A percentile compares a stretch with the other conserved stretches of the same genome.
phyloP scores from a whole-genome alignment of 2,329 filamentous ascomycete genomes.

The Bipolaris gigantea region DNA sequence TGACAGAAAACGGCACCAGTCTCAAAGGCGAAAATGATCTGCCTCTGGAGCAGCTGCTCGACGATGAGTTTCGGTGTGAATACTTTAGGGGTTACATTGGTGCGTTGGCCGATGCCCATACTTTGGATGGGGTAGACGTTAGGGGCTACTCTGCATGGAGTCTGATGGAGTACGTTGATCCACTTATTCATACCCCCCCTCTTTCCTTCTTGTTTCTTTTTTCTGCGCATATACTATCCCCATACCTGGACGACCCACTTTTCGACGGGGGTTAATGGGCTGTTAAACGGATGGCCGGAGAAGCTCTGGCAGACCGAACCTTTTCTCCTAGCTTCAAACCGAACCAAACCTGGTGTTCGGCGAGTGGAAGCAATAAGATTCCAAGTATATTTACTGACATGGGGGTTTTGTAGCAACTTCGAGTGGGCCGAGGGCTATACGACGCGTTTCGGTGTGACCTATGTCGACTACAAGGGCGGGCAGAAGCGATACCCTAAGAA shows the following conservation, averaged over 20 bases:
- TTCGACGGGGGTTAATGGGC: background rate
- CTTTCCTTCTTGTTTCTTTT: conserved; percentile 4
- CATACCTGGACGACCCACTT: background rate
- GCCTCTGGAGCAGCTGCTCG: conserved; percentile 67
- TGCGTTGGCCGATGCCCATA: conserved; percentile 73
- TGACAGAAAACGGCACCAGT: conserved; percentile 87
- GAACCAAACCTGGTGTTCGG: background rate
- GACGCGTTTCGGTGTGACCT: conserved; percentile 82
- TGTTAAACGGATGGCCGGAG: background rate
- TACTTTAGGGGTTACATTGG: conserved; percentile 79
- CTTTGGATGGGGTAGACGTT: conserved; percentile 75
- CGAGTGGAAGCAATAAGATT: background rate
- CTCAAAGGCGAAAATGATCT: conserved; percentile 82
- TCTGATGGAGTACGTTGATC: conserved; percentile 69
- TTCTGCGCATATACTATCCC: background rate
- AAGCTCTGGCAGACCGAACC: conserved; percentile 2
- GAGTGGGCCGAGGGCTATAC: conserved; percentile 92
- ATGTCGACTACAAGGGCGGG: conserved; percentile 76
- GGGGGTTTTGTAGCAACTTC: conserved; percentile 63
- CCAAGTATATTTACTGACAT: conserved; percentile 5
- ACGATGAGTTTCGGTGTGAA: conserved; percentile 78
- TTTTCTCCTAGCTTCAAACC: conserved; percentile 17
- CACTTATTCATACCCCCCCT: conserved; percentile 9
- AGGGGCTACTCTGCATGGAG: conserved; percentile 84
- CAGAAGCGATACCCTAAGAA: conserved; percentile 84